phyloP scores from a whole-genome alignment of 176 grass and related monocot genomes.

The Microstegium vimineum region DNA sequence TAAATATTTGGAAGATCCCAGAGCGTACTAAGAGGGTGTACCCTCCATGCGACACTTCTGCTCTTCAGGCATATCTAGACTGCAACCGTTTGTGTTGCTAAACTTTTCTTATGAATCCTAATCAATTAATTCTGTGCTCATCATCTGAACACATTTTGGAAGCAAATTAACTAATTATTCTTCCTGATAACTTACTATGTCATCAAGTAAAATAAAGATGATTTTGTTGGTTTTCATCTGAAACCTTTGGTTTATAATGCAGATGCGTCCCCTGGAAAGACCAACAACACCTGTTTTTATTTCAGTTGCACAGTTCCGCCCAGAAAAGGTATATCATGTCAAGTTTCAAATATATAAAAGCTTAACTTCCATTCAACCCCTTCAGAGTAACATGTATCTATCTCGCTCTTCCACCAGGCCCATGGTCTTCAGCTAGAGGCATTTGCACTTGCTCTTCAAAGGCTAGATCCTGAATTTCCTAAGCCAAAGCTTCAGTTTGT shows the following conservation, averaged over 20 bases:
- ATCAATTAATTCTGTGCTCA: not conserved
- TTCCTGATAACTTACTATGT: not conserved
- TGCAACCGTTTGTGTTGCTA: slow-evolving; percentile 8
- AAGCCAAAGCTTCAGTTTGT: slow-evolving; percentile 81
- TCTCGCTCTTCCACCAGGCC: slow-evolving; percentile 41
- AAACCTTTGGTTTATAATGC: slow-evolving; percentile 43
- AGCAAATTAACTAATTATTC: not conserved
- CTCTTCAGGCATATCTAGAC: slow-evolving; percentile 55
- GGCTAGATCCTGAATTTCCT: slow-evolving; percentile 45
- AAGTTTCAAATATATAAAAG: not conserved
- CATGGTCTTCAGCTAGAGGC: slow-evolving; percentile 92
- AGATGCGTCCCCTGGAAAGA: slow-evolving; percentile 86
- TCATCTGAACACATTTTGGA: not conserved
- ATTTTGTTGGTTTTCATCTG: slow-evolving; percentile 10
- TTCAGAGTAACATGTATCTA: slow-evolving; percentile 13
- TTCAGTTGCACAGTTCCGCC: slow-evolving; percentile 95
- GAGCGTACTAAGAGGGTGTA: slow-evolving; percentile 75
- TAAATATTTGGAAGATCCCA: slow-evolving; percentile 81
- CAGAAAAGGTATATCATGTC: slow-evolving; percentile 71
- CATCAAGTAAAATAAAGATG: not conserved
- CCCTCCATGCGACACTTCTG: slow-evolving; percentile 88
- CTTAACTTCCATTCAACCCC: not conserved
- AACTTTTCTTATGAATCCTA: slow-evolving; percentile 6
- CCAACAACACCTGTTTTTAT: slow-evolving; percentile 59
- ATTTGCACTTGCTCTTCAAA: slow-evolving; percentile 73